Base-by-base conservation (phyloP, 257 asterid species). In the Eustoma russellianum region DNA sequence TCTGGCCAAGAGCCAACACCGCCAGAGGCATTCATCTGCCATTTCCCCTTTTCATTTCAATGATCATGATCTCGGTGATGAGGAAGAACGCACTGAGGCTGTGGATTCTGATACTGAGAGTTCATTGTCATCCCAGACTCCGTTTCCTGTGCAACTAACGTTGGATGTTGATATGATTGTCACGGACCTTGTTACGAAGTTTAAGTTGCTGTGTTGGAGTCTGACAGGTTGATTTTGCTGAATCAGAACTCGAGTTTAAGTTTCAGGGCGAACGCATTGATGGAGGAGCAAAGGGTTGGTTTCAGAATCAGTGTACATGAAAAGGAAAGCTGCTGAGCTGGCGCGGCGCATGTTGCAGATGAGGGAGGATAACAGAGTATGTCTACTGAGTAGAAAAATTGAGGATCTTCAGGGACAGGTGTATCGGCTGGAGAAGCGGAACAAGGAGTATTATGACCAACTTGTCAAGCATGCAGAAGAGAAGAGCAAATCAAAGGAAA, bases 331-430 rank as follows among this genome's bases (percentile, higher is more conserved):
- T 46, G 86, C 90, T 44, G 98, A 91, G 71, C 84, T 91, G 0
- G 97, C 95, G 3, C 70, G 93, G 62, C 82, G 95, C 34, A 82
- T 87, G 50, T 54, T 91, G 71, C 82, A 88, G 82, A 63, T 79
- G 47, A 77, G 97, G 75, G 98, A 91, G 64, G 97, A 91, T 79
- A 78, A 81, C 40, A 67, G 98, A 69, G 97, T 82, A 2, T 82
- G 78, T 56, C 56, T 80, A 79, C 81, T 91, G 71, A 91, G 95
- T 66, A 62, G 71, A 52, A 85, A 87, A 71, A 88, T 91, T n/a
- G 95, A 91, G 86, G 98, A 91, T 69, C 93, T 91, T 12, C 98
- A 87, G 41, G 90, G 83, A 46, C 98, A 87, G 75, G 79, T 91
- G 28, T 60, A 79, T 8, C 84, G 88, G 50, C 52, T 91, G 76